Evolutionary conservation across 1,284 basidiomycete species (phyloP).

Genomic region (Leccinum griseonigrum): DNA sequence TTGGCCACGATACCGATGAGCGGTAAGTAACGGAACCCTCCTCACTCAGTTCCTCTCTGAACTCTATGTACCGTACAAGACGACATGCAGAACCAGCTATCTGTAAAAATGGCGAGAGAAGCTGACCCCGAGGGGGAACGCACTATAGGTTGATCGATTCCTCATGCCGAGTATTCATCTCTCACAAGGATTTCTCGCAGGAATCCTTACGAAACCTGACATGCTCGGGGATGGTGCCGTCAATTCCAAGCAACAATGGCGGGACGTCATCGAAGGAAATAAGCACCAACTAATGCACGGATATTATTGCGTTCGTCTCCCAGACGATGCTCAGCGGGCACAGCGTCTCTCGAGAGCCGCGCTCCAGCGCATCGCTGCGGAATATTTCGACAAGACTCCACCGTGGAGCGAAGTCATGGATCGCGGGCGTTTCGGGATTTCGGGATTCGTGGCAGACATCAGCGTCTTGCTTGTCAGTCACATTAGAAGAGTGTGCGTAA

Average conservation of each 20-base stretch:
- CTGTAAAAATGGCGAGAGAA: slow-evolving; percentile 49
- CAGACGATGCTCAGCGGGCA: slow-evolving; percentile 54
- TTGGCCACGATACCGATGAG: slow-evolving; percentile 62
- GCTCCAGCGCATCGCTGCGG: slow-evolving; percentile 39
- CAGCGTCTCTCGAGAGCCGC: slow-evolving; percentile 35
- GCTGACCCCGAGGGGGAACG: slow-evolving; percentile 52
- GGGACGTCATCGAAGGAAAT: slow-evolving; percentile 51
- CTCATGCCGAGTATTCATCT: not conserved
- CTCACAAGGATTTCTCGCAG: slow-evolving; percentile 29
- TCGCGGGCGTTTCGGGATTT: slow-evolving; percentile 52
- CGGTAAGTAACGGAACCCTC: slow-evolving; percentile 36
- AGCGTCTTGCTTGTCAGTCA: slow-evolving; percentile 50
- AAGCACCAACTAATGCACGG: slow-evolving; percentile 48
- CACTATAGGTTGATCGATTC: slow-evolving; percentile 50
- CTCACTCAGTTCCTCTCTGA: not conserved
- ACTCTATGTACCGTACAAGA: slow-evolving; percentile 37
- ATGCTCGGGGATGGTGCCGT: slow-evolving; percentile 45
- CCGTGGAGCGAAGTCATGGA: slow-evolving; percentile 52
- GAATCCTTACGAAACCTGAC: slow-evolving; percentile 69
- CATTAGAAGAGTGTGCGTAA: slow-evolving; percentile 50
- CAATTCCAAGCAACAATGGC: slow-evolving; percentile 44
- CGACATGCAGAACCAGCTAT: slow-evolving; percentile 64
- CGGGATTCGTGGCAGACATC: slow-evolving; percentile 51
- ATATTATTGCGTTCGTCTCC: slow-evolving; percentile 67
- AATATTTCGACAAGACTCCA: slow-evolving; percentile 46